These are phyloP conservation scores for Zygoascus sp. DNA, from an alignment of 1,139 yeast species.

Conservation along the genomic window DNA sequence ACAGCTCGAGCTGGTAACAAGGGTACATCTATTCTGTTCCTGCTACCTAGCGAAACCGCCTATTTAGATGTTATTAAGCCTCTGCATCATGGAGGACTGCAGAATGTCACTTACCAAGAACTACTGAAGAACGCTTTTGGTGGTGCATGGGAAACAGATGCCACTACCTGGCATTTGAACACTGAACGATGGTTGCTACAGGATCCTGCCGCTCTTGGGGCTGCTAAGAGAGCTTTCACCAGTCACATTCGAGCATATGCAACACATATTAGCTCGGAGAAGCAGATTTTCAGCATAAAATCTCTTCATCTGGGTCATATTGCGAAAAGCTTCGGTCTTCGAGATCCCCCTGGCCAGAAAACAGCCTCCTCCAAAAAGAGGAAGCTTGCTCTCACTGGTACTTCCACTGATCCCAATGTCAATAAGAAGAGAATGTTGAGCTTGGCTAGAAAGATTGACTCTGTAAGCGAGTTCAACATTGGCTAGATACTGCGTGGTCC, in stretches of 20 bases:
- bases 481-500: slow-evolving; percentile 22
- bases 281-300: slow-evolving; percentile 73
- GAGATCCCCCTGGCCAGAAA: slow-evolving; percentile 78
- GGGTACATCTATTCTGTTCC: slow-evolving; percentile 72
- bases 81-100: slow-evolving; percentile 62
- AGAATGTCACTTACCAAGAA: slow-evolving; percentile 48
- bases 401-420: slow-evolving; percentile 12
- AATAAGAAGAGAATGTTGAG: slow-evolving; percentile 65
- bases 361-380: slow-evolving; percentile 10
- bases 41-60: slow-evolving; percentile 80
- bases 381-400: slow-evolving; percentile 9
- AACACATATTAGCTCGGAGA: slow-evolving; percentile 83
- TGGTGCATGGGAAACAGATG: slow-evolving; percentile 82
- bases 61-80: slow-evolving; percentile 58
- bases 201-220: slow-evolving; percentile 52
- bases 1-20: slow-evolving; percentile 85
- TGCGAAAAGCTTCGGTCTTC: slow-evolving; percentile 88
- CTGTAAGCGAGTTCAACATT: slow-evolving; percentile 72
- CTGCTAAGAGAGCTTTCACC: slow-evolving; percentile 76
- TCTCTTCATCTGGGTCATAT: slow-evolving; percentile 87
- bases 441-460: slow-evolving; percentile 68
- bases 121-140: slow-evolving; percentile 60
- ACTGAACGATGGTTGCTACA: slow-evolving; percentile 85
- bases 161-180: slow-evolving; percentile 92
- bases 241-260: slow-evolving; percentile 94